Base-by-base conservation (phyloP, 1,284 basidiomycete genomes). In the Coniophora puteana region DNA sequence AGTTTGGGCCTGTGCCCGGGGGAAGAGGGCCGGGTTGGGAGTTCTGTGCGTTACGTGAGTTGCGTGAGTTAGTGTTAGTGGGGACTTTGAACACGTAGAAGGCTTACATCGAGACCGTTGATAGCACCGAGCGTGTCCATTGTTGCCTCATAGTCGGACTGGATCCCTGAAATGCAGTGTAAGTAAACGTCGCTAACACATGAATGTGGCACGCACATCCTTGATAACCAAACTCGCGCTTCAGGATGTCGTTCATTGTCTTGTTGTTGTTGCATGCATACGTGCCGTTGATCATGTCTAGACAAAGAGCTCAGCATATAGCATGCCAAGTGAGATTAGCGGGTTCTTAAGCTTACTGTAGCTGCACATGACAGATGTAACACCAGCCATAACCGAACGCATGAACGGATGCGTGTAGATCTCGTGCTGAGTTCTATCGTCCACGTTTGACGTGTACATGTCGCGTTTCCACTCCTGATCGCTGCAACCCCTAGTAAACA, bases 311-410 rank as follows among this genome's bases (percentile, higher is more conserved):
- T 48, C 68, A 33, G 58, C 50, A 4, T 63, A 10, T 27, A 27
- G 26, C 26, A 10, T 58, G 4, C 69, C 67, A 31, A 72, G 50
- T 27, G 72, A 55, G 21, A 44, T 55, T 3, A 61, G 60, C 40
- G 69, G 63, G 33, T 71, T 43, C 69, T 72, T 3, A 67, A 63
- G 58, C 40, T 65, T 61, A 51, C 76, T 78, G 58, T 83, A 85
- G 4, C 76, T 72, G 52, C 80, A 84, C 83, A 86, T 86, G 28
- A 85, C 69, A 4, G 75, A 66, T 4, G 75, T 67, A 1, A 83
- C 80, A 26, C 72, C 74, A 1, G 80, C 80, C 62, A 38, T 38
- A 28, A 17, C 23, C n/a, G 20, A 16, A 13, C 69, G 58, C 23
- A 71, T 42, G 58, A 63, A 85, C 0, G 74, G 72, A 48, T 69